Evolutionary conservation across 257 asterid genomes (phyloP), one percentile per base, ranked within the genome.

Genomic region (Euphrasia confusa): DNA sequence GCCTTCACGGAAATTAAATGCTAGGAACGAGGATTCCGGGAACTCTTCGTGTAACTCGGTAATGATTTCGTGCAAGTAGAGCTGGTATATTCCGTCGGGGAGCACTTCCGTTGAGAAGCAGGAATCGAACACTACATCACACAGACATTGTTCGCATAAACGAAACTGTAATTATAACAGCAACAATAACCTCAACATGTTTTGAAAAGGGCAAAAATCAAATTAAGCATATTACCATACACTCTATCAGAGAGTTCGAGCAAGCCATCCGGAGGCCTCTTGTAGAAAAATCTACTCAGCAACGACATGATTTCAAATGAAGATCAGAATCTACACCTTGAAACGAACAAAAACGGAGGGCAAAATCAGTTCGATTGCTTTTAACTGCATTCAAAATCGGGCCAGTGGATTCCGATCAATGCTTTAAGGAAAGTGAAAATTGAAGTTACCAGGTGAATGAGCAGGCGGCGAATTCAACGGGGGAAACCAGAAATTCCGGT

Each of bases 21-120:
- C 99, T 28, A 92, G 90, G 75, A 88, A 92, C 1, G 95, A 87
- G 49, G 97, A 86, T 50, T 89, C 97, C 0, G 90, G 88, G 73
- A 89, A 89, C 69, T 78, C 93, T 72, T 92, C 99, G 1, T 92
- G 97, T 63, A 92, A 75, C 61, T 92, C 99, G 49, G 80, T 89
- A 55, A 89, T 75, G 67, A 92, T 84, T 67, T 86, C 97, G 45
- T 87, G 96, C 84, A 92, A 77, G 78, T 92, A 92, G 56, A 92
- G 89, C 73, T 89, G 96, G 78, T 92, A 92, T 55, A 86, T 77
- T 71, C 79, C 97, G 68, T 89, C 97, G 2, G 97, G 89, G 45
- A 92, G 76, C 55, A 86, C 99, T 75, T 92, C 99, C 26, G 99
- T 89, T 5, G 99, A 86, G 85, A 92, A 92, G 68, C 99, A 92